Percentiles rank a stretch among this genome's conserved stretches.
These are phyloP conservation scores for Penicillium thymicola DNA, from an alignment of 2,329 filamentous ascomycete genomes.

Conservation along the genomic window DNA sequence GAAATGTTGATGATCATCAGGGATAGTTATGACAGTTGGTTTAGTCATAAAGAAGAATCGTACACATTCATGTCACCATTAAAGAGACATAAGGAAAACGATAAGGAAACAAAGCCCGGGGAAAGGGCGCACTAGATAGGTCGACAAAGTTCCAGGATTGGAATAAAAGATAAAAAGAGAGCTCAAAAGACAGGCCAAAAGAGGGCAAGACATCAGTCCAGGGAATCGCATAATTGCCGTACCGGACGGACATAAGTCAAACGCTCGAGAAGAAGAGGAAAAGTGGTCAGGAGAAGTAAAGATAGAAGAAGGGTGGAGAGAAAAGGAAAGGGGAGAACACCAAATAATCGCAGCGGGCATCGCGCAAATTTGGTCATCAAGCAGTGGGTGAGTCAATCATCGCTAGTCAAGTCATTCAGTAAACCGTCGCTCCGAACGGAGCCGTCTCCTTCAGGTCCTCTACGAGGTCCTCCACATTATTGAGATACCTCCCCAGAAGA, in stretches of 20 bases:
- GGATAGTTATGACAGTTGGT: conserved; percentile 1
- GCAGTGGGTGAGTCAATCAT: conserved; percentile 8
- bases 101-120: conserved; percentile 12
- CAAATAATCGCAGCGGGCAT: conserved; percentile 23
- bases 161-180: conserved; percentile 11
- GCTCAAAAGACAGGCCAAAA: conserved; percentile 10
- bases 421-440: conserved; percentile 61
- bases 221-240: conserved; percentile 19
- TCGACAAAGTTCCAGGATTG: conserved; percentile 16
- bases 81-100: conserved; percentile 18
- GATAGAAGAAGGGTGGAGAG: not conserved
- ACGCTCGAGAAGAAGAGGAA: conserved; percentile 4
- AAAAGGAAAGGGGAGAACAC: conserved; percentile 5
- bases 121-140: conserved; percentile 3
- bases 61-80: conserved; percentile 29
- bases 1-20: not conserved
- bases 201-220: conserved; percentile 6
- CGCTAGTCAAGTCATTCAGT: conserved; percentile 25
- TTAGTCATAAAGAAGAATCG: conserved; percentile 20
- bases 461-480: conserved; percentile 79
- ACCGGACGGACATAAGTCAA: conserved; percentile 20
- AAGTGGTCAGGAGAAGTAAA: conserved; percentile 6
- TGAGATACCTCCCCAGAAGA: conserved; percentile 71
- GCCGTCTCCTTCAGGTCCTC: conserved; percentile 77
- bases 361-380: conserved; percentile 18